These are phyloP conservation scores for Cinnamomum chago DNA, from an alignment of 164 flowering plant genomes.

Conservation along the genomic window DNA sequence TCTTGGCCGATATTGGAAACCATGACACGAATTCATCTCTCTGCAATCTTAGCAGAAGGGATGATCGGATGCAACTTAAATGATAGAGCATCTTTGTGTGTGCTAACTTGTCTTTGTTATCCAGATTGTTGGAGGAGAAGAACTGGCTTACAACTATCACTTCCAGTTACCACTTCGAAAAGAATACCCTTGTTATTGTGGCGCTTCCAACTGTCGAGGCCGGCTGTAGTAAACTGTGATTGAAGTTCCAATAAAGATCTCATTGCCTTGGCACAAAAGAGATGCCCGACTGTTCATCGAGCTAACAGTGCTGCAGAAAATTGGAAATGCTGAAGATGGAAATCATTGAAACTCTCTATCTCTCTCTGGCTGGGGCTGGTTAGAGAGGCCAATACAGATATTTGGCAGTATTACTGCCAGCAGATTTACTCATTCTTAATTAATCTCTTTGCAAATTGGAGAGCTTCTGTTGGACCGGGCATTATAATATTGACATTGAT, in stretches of 20 bases:
- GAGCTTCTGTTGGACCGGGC: neutral
- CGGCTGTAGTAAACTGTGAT: constrained; percentile 33
- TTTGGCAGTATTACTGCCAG: neutral
- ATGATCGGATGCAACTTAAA: neutral
- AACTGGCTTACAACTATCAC: constrained; percentile 58
- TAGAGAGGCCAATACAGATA: neutral
- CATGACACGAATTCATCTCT: too few relatives aligned
- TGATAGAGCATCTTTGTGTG: neutral
- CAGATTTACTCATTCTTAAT: neutral
- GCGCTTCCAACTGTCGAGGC: constrained; percentile 68
- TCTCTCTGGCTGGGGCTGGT: constrained; percentile 3
- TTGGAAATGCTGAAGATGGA: neutral
- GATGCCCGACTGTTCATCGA: neutral
- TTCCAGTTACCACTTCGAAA: constrained; percentile 45
- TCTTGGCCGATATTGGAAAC: too few relatives aligned
- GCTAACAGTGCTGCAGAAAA: neutral
- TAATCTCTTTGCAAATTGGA: neutral
- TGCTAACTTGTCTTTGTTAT: constrained; percentile 7
- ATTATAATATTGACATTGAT: neutral
- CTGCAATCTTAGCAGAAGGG: too few relatives aligned
- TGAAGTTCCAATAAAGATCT: neutral
- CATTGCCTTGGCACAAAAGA: neutral
- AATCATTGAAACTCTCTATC: neutral
- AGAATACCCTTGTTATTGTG: constrained; percentile 66
- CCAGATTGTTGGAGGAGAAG: constrained; percentile 90